Conservation (phyloP, 2,329 filamentous ascomycete genomes). For the Diaporthe aspalathi region DNA sequence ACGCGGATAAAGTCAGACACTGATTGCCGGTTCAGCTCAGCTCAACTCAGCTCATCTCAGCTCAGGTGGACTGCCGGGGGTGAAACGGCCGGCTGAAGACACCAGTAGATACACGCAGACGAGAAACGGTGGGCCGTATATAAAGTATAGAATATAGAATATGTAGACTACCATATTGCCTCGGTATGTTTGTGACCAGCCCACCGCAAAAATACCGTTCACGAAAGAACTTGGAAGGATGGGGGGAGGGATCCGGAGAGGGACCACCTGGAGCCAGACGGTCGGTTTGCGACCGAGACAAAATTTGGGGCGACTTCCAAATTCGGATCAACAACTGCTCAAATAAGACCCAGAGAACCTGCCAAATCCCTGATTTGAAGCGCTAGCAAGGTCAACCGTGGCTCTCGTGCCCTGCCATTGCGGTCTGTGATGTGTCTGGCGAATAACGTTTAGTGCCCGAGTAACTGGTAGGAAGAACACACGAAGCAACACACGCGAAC, state of each 20-base stretch:
- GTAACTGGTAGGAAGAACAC: neutral
- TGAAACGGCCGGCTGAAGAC: neutral
- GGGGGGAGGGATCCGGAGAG: too few species aligned
- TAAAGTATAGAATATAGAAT: too few species aligned
- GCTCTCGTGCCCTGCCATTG: neutral
- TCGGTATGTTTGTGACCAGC: neutral
- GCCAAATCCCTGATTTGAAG: neutral
- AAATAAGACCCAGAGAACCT: constrained; percentile 20
- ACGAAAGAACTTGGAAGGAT: neutral
- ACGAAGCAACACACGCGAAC: neutral
- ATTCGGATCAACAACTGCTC: constrained; percentile 16
- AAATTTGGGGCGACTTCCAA: neutral
- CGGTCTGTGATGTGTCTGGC: too few species aligned
- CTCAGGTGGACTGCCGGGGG: neutral
- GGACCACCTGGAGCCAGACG: neutral
- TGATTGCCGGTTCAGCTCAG: neutral
- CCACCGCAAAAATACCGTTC: neutral
- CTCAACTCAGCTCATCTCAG: too few species aligned
- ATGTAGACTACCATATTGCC: too few species aligned
- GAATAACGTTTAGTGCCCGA: neutral
- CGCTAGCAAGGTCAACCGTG: constrained; percentile 25
- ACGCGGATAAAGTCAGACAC: neutral
- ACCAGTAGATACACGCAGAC: neutral
- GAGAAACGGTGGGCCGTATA: neutral
- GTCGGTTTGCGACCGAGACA: constrained; percentile 22